Percentiles rank a stretch among this genome's conserved stretches.
Conservation (phyloP, 345 rosid genomes). For the Rhodamnia rubescens region DNA sequence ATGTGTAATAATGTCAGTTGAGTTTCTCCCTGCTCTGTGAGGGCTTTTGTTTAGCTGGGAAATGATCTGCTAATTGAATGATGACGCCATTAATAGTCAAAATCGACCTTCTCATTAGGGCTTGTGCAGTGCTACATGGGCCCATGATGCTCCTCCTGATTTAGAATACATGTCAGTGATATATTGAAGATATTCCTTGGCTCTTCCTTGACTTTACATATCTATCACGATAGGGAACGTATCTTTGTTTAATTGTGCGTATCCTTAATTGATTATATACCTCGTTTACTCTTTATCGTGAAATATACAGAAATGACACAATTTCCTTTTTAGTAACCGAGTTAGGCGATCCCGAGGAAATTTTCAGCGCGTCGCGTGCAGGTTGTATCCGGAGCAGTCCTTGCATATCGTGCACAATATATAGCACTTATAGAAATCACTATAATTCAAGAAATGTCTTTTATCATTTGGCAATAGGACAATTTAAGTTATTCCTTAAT, state of each 20-base stretch:
- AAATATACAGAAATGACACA: too few species aligned
- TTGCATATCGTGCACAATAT: too few species aligned
- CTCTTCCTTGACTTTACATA: neutral
- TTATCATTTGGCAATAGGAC: neutral
- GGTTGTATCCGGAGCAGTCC: too few species aligned
- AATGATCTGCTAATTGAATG: neutral
- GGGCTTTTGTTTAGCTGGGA: neutral
- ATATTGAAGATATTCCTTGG: neutral
- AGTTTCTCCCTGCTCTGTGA: neutral
- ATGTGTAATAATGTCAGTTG: neutral
- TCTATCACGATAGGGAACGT: neutral
- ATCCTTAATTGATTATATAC: too few species aligned
- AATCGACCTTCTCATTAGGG: neutral
- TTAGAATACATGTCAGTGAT: accelerated
- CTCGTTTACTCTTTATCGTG: too few species aligned
- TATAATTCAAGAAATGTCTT: neutral
- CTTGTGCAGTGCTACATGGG: neutral
- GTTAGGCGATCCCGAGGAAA: too few species aligned
- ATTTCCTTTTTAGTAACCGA: too few species aligned
- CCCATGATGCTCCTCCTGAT: neutral
- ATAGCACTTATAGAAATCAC: neutral
- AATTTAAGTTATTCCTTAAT: neutral
- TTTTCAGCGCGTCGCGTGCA: too few species aligned
- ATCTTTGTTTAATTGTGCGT: neutral
- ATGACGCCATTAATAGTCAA: neutral